Base-by-base conservation (phyloP, 768 basidiomycete species). In the Hortiboletus campestris region DNA sequence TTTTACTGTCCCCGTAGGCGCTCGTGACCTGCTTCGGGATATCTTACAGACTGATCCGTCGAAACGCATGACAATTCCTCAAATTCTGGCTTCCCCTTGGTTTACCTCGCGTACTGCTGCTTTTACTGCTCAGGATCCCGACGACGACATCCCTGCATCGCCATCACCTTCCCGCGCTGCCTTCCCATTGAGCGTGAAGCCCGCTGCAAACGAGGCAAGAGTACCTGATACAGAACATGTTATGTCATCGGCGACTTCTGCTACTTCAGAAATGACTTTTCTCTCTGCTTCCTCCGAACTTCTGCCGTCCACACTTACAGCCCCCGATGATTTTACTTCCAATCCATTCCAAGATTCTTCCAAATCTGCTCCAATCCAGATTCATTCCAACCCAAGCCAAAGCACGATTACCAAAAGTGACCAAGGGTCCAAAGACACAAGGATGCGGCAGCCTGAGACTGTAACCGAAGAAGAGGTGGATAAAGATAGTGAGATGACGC, bases 61-160 rank as follows among this genome's bases (percentile, higher is more conserved):
- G 12, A 83, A 86, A 56, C 88, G 96, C 11, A 75, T 85, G 32
- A 82, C 84, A 12, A 93, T 98, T 61, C 83, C 90, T 20, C 89
- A 91, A 65, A 95, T 97, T 47, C 79, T 98, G 29, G 75, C 80
- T 1, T 93, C 95, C 66, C 72, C 87, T 1, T 98, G 96, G 95
- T 98, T 97, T 71, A 81, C 77, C 17, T 64, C 75, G 46, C 66
- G 66, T 39, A 20, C 45, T 46, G 19, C 56, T 44, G 4, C 53
- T 50, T 49, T 47, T 31, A 39, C 51, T 48, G 25, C 56, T 34
- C 36, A 39, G 16, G 55, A 52, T 41, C 42, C 47, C 29, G 57
- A 66, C 53, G 43, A 65, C 32, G 57, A 58, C 43, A 49, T 60
- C 49, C 67, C 72, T 31, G 45, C 72, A 14, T 70, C 74, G 13